These are phyloP conservation scores for Arbutus unedo DNA, from an alignment of 148 eudicot genomes.

Conservation along the genomic window DNA sequence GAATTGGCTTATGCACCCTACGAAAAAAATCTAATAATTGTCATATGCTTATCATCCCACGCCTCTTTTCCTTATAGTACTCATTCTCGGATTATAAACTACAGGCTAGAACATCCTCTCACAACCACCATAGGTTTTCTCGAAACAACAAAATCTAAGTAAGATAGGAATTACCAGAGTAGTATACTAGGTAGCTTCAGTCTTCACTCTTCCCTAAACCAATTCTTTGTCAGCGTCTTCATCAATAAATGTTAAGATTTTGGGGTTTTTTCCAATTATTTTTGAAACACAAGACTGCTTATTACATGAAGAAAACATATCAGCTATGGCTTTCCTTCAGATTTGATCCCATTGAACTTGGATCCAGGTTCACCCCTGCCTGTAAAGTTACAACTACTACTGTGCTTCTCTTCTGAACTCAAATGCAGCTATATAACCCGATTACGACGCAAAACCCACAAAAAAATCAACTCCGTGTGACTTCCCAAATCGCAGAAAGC, in stretches of 20 bases:
- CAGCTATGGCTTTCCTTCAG: not conserved
- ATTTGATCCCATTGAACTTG: not conserved
- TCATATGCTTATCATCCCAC: not conserved
- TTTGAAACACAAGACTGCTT: not conserved
- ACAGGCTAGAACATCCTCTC: not conserved
- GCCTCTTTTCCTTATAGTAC: not conserved
- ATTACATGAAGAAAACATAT: not conserved
- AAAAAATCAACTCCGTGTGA: not conserved
- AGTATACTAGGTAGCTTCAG: not conserved
- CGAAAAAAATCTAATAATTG: not conserved
- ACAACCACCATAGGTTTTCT: not conserved
- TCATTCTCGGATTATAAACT: not conserved
- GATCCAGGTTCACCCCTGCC: not conserved
- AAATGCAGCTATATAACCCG: conserved; percentile 1
- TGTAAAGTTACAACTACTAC: not conserved
- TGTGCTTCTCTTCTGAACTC: conserved; percentile 5
- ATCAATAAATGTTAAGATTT: not conserved
- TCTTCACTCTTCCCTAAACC: not conserved
- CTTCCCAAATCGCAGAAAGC: not conserved
- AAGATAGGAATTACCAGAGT: not conserved
- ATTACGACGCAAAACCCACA: not conserved
- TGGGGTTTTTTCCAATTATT: not conserved
- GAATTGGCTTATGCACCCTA: not conserved
- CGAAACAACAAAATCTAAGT: not conserved
- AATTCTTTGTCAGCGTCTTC: not conserved